A percentile compares a stretch with the other conserved stretches of the same genome.
Conservation (phyloP, 371 early-diverging fungal genomes). For the Mucor irregularis region DNA sequence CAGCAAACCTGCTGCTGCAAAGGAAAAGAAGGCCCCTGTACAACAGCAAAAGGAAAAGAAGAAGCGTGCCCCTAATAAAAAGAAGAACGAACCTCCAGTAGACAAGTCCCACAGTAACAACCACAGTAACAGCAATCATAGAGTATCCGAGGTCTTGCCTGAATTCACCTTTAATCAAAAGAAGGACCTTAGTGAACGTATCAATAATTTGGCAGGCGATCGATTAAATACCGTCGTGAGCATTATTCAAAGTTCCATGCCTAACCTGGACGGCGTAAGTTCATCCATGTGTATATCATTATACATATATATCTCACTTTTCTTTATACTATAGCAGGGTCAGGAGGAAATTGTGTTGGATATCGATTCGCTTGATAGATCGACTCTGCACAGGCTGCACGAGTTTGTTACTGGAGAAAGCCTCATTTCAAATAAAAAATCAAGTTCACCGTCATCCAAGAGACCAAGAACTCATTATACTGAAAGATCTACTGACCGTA, state of each 20-base stretch:
- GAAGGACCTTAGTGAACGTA: conserved; percentile 82
- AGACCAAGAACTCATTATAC: conserved; percentile 49
- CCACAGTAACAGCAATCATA: conserved; percentile 6
- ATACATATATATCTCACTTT: not conserved
- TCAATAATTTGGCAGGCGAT: conserved; percentile 79
- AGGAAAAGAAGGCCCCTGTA: conserved; percentile 28
- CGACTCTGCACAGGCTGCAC: conserved; percentile 84
- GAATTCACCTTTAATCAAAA: conserved; percentile 89
- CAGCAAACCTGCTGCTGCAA: conserved; percentile 15
- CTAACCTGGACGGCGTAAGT: conserved; percentile 71
- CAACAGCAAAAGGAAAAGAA: conserved; percentile 25
- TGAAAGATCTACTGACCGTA: conserved; percentile 52
- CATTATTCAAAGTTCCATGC: conserved; percentile 87
- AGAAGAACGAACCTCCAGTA: conserved; percentile 15
- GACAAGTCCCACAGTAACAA: not conserved
- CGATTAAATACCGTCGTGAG: conserved; percentile 76
- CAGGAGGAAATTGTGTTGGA: conserved; percentile 95
- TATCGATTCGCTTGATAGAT: conserved; percentile 85
- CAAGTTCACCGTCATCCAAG: conserved; percentile 28
- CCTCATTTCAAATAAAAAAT: conserved; percentile 23
- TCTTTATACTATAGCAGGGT: conserved; percentile 48
- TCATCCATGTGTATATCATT: not conserved
- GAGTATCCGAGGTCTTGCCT: conserved; percentile 34
- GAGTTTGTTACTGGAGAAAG: conserved; percentile 76
- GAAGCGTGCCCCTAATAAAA: too few species aligned